Percentiles rank a stretch among this genome's conserved stretches.
phyloP scores from a whole-genome alignment of 2,329 filamentous ascomycete species.

The Ascosphaera apis region DNA sequence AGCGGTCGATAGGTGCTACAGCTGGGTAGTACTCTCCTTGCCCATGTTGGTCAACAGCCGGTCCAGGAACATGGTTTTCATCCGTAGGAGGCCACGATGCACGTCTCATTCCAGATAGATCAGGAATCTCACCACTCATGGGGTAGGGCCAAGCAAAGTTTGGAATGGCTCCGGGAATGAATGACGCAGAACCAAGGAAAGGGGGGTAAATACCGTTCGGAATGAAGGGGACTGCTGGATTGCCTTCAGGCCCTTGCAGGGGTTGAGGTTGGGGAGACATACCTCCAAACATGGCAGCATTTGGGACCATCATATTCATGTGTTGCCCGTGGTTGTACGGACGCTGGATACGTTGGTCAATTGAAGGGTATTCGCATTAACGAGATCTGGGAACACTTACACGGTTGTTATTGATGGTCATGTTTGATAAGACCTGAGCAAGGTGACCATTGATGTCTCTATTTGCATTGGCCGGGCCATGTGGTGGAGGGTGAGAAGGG shows the following conservation, averaged over 20 bases:
- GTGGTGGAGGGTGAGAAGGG: conserved; percentile 6
- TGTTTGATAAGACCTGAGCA: conserved; percentile 9
- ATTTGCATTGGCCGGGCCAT: conserved; percentile 2
- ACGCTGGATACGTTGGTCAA: conserved; percentile 8
- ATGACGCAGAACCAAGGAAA: conserved; percentile 12
- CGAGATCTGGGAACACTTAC: no score
- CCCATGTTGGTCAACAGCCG: conserved; percentile 35
- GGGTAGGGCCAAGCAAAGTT: conserved; percentile 17
- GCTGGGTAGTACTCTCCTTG: conserved; percentile 37
- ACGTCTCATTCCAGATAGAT: conserved; percentile 8
- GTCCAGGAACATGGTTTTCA: conserved; percentile 32
- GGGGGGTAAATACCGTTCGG: conserved; percentile 15
- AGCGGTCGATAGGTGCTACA: conserved; percentile 36
- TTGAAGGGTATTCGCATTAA: no score
- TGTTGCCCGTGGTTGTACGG: conserved; percentile 9
- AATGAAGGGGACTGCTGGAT: conserved; percentile 14
- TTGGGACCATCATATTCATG: conserved; percentile 12
- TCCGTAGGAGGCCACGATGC: conserved; percentile 19
- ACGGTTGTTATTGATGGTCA: conserved; percentile 12
- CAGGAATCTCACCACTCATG: conserved; percentile 14
- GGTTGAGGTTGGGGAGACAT: conserved; percentile 11
- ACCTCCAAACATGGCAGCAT: conserved; percentile 12
- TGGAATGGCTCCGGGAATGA: conserved; percentile 12
- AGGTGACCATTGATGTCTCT: conserved; percentile 8
- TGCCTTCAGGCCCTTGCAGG: conserved; percentile 12